Evolutionary conservation across 192 early-diverging fungal species (phyloP), one percentile per base, ranked within the genome.

Genomic region (Coemansia asiatica): DNA sequence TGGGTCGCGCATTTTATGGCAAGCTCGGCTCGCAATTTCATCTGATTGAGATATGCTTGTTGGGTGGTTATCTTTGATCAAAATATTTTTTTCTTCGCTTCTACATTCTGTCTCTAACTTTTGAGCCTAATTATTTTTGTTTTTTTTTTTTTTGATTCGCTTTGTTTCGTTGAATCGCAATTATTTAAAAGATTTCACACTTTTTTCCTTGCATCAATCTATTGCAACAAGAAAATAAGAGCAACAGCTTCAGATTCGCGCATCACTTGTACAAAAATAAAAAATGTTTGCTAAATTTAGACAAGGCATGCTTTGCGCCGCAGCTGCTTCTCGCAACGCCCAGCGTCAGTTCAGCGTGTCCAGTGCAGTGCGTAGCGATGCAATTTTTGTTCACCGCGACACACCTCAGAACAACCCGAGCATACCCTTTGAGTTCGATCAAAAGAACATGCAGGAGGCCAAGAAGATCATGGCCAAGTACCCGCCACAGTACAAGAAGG

Each of bases 401-500:
- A 93, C 91, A 10, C 75, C 88, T 5, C 81, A 91, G 57, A 94
- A 94, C 86, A 92, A 97, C 81, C 82, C 87, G 29, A 88, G 83
- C 48, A 79, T 95, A 64, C 84, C 85, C 23, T 98, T 98, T 67
- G 90, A 93, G 74, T 96, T 98, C 77, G 87, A 84, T 44, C 29
- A 87, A 2, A 90, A 92, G 57, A 95, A 91, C 84, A 66, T 86
- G 64, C 78, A 87, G 61, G 85, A 93, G 23, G 94, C 93, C 18
- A 71, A 88, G 56, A 91, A 89, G 66, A 94, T 99, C 48, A 83
- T 99, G 46, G 88, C 86, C 60, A 95, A 95, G 72, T 99, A 98
- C 71, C 97, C 97, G 56, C 85, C 92, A 40, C 95, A 98, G 79
- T 98, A 98, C 86, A 97, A 97, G 81, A 97, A 97, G 89, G 94